Base-by-base conservation (phyloP, 345 rosid genomes). In the Salix arbutifolia region DNA sequence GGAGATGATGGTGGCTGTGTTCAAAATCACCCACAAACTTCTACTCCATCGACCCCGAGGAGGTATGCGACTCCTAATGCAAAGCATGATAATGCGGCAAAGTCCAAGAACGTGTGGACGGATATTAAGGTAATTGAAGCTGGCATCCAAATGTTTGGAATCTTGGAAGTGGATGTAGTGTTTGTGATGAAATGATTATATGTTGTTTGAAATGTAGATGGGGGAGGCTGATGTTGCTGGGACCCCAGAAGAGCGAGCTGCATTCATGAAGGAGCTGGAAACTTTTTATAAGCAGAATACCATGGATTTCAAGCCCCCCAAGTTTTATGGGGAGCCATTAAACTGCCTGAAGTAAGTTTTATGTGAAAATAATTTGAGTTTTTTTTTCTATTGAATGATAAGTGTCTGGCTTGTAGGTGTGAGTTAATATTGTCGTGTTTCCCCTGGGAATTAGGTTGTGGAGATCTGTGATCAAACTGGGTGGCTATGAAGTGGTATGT, bases 401-500 rank as follows among this genome's bases (percentile, higher is more conserved):
- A 40, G 25, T 62, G 42, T 72, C 8, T 81, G 6, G 38, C 31
- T 75, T 64, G 70, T 44, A 48, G n/a, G 72, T 67, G 38, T 65
- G 75, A 65, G 58, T 79, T 84, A 72, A 79, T 48, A 61, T 69
- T 40, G 76, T 4, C 25, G 19, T 79, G 23, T 69, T 81, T 80
- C 74, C 35, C 42, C 14, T 79, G 70, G 60, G 72, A 78, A 77
- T 83, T 81, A 94, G 98, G 90, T 85, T 94, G 62, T 94, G 94
- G 94, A 89, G 97, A 82, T 84, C 91, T 75, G 98, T 92, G 79
- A 38, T 90, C 67, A 88, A 76, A 71, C 75, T 94, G 83, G 97
- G 98, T 82, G 98, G 97, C 86, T 92, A 92, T 79, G 96, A 94
- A 4, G 91, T 89, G 94, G 98, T 93, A 90, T 79, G 87, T 66